Evolutionary conservation across 2,329 filamentous ascomycete species (phyloP), one percentile per base, ranked within the genome.

Genomic region (Penicillium expansum): DNA sequence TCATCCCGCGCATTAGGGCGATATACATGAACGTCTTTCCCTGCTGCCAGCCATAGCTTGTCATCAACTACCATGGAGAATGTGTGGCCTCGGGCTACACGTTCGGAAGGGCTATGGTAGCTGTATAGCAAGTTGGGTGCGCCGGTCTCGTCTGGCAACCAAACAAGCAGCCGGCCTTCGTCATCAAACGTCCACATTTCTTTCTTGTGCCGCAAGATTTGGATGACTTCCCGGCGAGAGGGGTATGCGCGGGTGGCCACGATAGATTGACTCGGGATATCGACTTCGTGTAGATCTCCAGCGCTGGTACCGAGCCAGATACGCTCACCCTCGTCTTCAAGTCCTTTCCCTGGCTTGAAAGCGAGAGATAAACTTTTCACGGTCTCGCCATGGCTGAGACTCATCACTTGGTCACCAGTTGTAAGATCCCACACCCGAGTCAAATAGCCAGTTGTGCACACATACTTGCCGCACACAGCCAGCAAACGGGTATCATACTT

Each of bases 141-240:
- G 0, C 89, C 87, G 6, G 84, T 84, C 44, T 85, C 81, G 66
- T 92, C 90, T 4, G 92, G 87, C 1, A 85, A 86, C 94, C 94
- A 99, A 5, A 97, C 84, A 63, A 91, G 86, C 14, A 99, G 77
- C 44, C 89, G 90, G 11, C 94, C 94, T 45, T 89, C 86, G 62
- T 97, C 92, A 70, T 97, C 94, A 47, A 99, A 74, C 0, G 92
- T 92, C 94, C 94, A 99, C 71, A 99, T 84, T 68, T 97, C 90
- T 63, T 91, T 91, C 60, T 86, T 88, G 72, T 95, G 89, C 38
- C 94, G 86, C 69, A 91, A 89, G 41, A 99, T 96, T 66, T 87
- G 91, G 61, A 90, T 84, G 49, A 99, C 83, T 64, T 96, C 90
- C 59, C 86, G 83, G 41, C 90, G 86, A 8, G 86, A 85, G 67